Conservation (phyloP, 129 eudicot genomes). For the Gnaphalium uliginosum region DNA sequence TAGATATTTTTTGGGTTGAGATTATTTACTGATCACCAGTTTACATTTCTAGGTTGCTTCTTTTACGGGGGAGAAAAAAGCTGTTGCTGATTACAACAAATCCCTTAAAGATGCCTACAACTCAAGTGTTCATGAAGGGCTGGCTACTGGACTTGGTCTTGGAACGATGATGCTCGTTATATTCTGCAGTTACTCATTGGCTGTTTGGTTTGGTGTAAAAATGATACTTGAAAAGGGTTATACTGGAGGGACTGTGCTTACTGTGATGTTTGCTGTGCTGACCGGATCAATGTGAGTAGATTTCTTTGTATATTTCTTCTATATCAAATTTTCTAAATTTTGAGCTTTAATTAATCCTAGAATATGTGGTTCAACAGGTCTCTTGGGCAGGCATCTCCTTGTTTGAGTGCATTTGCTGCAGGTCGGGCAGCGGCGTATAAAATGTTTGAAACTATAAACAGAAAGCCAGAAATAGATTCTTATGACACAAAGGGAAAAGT, state of each 20-base stretch:
- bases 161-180: conserved; percentile 43
- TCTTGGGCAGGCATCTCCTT: conserved; percentile 73
- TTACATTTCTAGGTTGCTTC: conserved; percentile 41
- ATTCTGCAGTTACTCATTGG: not conserved
- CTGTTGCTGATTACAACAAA: not conserved
- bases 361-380: conserved; percentile 45
- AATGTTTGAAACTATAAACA: conserved; percentile 73
- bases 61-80: conserved; percentile 61
- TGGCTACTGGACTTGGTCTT: conserved; percentile 76
- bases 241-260: conserved; percentile 64
- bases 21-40: not conserved
- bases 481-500: conserved; percentile 56
- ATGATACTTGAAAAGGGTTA: conserved; percentile 46
- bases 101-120: conserved; percentile 7
- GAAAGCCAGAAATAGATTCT: conserved; percentile 74
- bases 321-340: not conserved
- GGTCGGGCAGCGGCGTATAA: conserved; percentile 83
- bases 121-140: conserved; percentile 36
- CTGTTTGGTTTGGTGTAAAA: not conserved
- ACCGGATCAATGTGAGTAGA: conserved; percentile 71
- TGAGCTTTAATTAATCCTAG: conserved; percentile 14
- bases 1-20: too few relatives aligned
- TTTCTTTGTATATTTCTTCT: not conserved
- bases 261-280: conserved; percentile 56
- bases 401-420: conserved; percentile 70